Evolutionary conservation across 139 green algal genomes (phyloP).

Genomic region (Diplosphaera chodatii): DNA sequence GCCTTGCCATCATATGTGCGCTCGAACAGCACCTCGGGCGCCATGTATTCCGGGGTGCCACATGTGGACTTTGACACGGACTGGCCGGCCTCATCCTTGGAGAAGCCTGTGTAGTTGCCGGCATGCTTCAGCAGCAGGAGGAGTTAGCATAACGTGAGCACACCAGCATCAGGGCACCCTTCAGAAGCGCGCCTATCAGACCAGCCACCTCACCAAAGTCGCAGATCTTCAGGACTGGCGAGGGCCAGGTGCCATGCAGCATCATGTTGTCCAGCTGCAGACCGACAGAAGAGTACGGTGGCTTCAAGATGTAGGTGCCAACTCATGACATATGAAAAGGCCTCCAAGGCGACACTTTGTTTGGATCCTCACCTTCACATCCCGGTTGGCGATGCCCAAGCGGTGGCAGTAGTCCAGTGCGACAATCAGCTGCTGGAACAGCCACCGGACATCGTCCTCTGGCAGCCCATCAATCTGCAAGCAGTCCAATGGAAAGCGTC

Average conservation of each 20-base stretch:
- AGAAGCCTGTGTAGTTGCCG: too few species aligned
- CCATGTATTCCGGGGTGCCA: conserved; percentile 28
- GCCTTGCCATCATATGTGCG: background rate
- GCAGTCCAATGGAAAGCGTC: too few species aligned
- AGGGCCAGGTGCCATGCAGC: conserved; percentile 65
- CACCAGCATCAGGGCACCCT: too few species aligned
- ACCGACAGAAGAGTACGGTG: too few species aligned
- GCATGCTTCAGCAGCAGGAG: too few species aligned
- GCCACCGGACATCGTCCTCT: conserved; percentile 11
- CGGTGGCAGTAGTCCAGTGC: conserved; percentile 24
- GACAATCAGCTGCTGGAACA: conserved; percentile 22
- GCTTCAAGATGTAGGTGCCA: too few species aligned
- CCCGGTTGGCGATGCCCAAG: conserved; percentile 17
- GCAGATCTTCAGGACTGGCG: conserved; percentile 89
- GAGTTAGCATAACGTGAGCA: too few species aligned
- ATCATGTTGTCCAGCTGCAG: conserved; percentile 98
- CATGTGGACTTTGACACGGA: background rate
- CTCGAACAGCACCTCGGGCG: conserved; percentile 13
- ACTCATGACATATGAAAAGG: too few species aligned
- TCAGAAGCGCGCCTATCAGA: too few species aligned
- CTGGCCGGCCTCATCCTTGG: conserved; percentile 17
- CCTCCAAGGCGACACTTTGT: too few species aligned
- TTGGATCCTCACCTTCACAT: conserved; percentile 13
- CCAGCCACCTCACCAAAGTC: too few species aligned
- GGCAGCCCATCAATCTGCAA: conserved; percentile 3